Evolutionary conservation across 2,329 filamentous ascomycete genomes (phyloP).

Genomic region (Trichoderma sp.): DNA sequence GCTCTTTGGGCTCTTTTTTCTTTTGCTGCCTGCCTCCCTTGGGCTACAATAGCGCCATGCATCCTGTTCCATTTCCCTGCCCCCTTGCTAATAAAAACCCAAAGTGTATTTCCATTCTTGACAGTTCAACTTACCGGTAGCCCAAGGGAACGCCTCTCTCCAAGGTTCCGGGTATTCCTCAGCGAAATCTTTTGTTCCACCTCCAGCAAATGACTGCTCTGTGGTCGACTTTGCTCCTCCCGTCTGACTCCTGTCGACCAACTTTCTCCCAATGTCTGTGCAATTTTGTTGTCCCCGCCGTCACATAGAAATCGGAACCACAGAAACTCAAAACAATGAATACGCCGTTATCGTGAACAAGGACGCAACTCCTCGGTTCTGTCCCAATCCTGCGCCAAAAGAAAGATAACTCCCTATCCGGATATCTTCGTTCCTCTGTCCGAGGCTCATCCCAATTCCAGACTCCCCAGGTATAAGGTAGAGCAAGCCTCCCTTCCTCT

Average conservation of each 20-base stretch:
- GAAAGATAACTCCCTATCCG: constrained; percentile 27
- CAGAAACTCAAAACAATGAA: constrained; percentile 24
- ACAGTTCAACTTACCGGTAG: constrained; percentile 1
- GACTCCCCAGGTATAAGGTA: constrained; percentile 30
- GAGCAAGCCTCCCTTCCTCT: constrained; percentile 24
- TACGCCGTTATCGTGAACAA: constrained; percentile 27
- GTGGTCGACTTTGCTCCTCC: not conserved
- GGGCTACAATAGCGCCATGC: not conserved
- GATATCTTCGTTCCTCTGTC: constrained; percentile 26
- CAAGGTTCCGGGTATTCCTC: constrained; percentile 8
- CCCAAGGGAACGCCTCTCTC: constrained; percentile 20
- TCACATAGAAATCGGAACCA: constrained; percentile 26
- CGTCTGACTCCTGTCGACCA: not conserved
- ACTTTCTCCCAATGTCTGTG: not conserved
- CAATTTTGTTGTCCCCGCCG: constrained; percentile 20
- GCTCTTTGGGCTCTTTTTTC: not conserved
- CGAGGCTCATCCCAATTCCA: constrained; percentile 26
- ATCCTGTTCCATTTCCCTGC: not conserved
- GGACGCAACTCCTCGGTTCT: constrained; percentile 28
- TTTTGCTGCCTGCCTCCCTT: not conserved
- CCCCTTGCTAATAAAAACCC: not conserved
- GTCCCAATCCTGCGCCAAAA: constrained; percentile 27
- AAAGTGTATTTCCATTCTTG: constrained; percentile 2
- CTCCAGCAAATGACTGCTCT: constrained; percentile 11
- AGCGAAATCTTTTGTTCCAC: not conserved